Conservation (phyloP, 2,329 filamentous ascomycete genomes). For the Fonsecaea monophora region DNA sequence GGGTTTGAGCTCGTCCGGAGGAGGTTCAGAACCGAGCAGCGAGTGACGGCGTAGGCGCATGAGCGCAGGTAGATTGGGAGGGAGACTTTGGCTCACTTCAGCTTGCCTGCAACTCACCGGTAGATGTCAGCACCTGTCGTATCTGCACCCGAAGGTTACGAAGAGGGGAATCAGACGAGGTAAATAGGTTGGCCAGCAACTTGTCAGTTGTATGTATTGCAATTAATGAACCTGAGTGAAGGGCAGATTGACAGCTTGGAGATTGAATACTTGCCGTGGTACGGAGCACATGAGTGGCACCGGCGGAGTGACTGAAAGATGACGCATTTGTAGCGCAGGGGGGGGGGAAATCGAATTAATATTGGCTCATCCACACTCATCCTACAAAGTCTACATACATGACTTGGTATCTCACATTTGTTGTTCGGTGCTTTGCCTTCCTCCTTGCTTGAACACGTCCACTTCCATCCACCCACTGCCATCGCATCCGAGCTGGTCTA, state of each 20-base stretch:
- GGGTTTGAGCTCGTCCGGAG: slow-evolving; percentile 31
- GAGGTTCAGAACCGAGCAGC: slow-evolving; percentile 18
- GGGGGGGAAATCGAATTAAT: too few species aligned
- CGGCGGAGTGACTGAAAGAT: background rate
- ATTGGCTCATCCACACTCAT: background rate
- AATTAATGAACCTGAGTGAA: background rate
- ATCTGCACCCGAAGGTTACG: background rate
- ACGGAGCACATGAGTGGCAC: slow-evolving; percentile 5
- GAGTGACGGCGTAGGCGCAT: slow-evolving; percentile 17
- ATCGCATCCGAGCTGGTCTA: background rate
- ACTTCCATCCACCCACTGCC: background rate
- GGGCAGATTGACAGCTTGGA: slow-evolving; percentile 2
- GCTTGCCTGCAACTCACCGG: slow-evolving; percentile 10
- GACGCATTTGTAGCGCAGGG: background rate
- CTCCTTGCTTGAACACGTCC: background rate
- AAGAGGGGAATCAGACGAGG: background rate
- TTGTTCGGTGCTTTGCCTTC: background rate
- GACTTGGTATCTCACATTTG: slow-evolving; percentile 1
- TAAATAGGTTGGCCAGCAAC: background rate
- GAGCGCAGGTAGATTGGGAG: slow-evolving; percentile 17
- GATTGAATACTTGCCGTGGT: slow-evolving; percentile 6
- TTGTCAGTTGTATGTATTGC: slow-evolving; percentile 4
- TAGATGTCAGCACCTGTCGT: slow-evolving; percentile 6
- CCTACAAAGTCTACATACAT: too few species aligned
- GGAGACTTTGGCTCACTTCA: background rate